A percentile compares a stretch with the other conserved stretches of the same genome.
phyloP scores from a whole-genome alignment of 1,139 yeast genomes.

The Geotrichum candidum region DNA sequence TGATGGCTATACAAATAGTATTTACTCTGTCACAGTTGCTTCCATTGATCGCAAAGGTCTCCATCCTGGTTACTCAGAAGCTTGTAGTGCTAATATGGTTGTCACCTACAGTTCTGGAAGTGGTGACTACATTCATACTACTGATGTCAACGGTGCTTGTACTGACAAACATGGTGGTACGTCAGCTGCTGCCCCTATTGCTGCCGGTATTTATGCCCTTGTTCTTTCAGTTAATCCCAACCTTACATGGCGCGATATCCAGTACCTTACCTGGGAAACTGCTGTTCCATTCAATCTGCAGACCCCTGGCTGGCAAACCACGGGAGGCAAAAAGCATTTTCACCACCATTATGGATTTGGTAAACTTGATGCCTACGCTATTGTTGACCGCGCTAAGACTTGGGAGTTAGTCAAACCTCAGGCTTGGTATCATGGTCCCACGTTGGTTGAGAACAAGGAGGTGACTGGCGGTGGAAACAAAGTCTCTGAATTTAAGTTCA shows the following conservation, averaged over 20 bases:
- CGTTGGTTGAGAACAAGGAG: slow-evolving; percentile 33
- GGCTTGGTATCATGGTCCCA: slow-evolving; percentile 64
- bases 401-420: slow-evolving; percentile 91
- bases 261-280: slow-evolving; percentile 69
- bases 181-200: slow-evolving; percentile 97
- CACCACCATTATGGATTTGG: slow-evolving; percentile 93
- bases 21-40: slow-evolving; percentile 90
- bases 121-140: slow-evolving; percentile 84
- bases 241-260: slow-evolving; percentile 94
- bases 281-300: slow-evolving; percentile 60
- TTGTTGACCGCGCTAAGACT: slow-evolving; percentile 66
- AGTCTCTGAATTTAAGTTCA: slow-evolving; percentile 41
- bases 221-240: slow-evolving; percentile 77
- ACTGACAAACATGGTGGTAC: slow-evolving; percentile 86
- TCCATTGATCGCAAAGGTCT: slow-evolving; percentile 82
- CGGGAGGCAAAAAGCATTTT: slow-evolving; percentile 55
- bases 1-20: slow-evolving; percentile 96
- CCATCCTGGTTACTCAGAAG: slow-evolving; percentile 86
- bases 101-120: slow-evolving; percentile 92
- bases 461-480: slow-evolving; percentile 24
- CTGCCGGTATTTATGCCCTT: slow-evolving; percentile 87
- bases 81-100: slow-evolving; percentile 94
- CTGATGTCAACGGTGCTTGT: slow-evolving; percentile 71
- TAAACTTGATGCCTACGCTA: slow-evolving; percentile 71
- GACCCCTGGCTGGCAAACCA: slow-evolving; percentile 64